phyloP scores from a whole-genome alignment of 2,329 filamentous ascomycete genomes.

The Ophiostoma montium region DNA sequence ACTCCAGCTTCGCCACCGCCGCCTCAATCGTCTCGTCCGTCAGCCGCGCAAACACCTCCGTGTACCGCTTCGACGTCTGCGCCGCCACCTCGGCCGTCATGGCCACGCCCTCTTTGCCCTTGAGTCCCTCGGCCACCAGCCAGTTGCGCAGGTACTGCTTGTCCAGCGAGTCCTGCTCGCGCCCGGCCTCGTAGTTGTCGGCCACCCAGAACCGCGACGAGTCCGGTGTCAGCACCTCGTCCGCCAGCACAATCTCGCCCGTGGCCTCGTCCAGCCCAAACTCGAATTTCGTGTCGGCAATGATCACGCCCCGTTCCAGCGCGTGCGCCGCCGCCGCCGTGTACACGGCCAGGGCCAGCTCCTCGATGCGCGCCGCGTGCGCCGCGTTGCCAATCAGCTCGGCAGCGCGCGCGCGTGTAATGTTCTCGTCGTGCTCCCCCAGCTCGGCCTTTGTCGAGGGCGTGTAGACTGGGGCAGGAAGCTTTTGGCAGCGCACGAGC shows the following conservation, averaged over 20 bases:
- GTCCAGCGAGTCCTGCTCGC: conserved; percentile 71
- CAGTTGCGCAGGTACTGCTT: conserved; percentile 79
- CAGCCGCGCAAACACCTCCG: conserved; percentile 58
- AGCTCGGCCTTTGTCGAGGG: conserved; percentile 75
- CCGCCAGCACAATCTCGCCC: conserved; percentile 58
- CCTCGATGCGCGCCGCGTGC: conserved; percentile 51
- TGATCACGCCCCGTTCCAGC: conserved; percentile 53
- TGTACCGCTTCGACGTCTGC: conserved; percentile 59
- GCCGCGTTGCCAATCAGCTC: conserved; percentile 48
- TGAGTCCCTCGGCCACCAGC: conserved; percentile 57
- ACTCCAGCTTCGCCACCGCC: conserved; percentile 15
- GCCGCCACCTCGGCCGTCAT: conserved; percentile 59
- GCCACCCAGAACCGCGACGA: conserved; percentile 78
- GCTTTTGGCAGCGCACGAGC: conserved; percentile 53
- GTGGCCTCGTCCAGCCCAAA: conserved; percentile 55
- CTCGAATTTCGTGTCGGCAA: conserved; percentile 48
- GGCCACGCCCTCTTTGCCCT: conserved; percentile 57
- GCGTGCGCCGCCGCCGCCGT: conserved; percentile 48
- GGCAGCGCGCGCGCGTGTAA: conserved; percentile 51
- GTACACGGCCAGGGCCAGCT: conserved; percentile 52
- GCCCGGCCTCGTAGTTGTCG: conserved; percentile 56
- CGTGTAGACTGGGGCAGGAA: conserved; percentile 56
- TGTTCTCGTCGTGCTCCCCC: conserved; percentile 75
- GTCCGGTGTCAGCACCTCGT: conserved; percentile 77
- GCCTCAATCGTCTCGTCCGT: conserved; percentile 39